phyloP scores from a whole-genome alignment of 2,329 filamentous ascomycete genomes.

The Metarhizium robertsii region DNA sequence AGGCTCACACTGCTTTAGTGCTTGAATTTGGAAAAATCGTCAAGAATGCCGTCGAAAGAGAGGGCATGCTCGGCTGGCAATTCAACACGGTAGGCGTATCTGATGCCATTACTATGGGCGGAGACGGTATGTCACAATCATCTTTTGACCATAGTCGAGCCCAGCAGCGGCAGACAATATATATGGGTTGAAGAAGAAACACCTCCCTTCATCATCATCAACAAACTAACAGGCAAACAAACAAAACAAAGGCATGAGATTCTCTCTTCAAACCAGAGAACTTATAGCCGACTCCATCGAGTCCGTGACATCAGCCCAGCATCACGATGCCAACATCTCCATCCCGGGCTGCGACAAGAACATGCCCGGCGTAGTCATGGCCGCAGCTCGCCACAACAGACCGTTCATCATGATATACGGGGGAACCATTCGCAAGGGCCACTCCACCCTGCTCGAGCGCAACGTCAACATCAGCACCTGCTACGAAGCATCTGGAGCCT shows the following conservation, averaged over 20 bases:
- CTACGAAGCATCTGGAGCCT: constrained; percentile 80
- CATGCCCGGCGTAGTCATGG: constrained; percentile 91
- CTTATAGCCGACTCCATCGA: constrained; percentile 93
- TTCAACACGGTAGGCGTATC: constrained; percentile 86
- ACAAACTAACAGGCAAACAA: background rate
- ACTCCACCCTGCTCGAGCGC: constrained; percentile 64
- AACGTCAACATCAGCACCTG: constrained; percentile 82
- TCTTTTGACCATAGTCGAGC: background rate
- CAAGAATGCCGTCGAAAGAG: constrained; percentile 69
- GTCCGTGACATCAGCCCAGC: constrained; percentile 83
- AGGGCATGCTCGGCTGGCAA: constrained; percentile 89
- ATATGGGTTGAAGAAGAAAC: no score
- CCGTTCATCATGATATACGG: constrained; percentile 95
- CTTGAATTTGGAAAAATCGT: constrained; percentile 81
- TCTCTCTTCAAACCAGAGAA: constrained; percentile 81
- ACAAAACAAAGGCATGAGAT: constrained; percentile 65
- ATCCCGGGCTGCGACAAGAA: constrained; percentile 97
- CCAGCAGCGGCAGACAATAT: no score
- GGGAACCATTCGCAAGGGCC: constrained; percentile 82
- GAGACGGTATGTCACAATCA: constrained; percentile 53
- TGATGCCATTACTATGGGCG: constrained; percentile 92
- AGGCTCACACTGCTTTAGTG: constrained; percentile 38
- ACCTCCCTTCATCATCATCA: background rate
- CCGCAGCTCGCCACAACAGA: constrained; percentile 80
- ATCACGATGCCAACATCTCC: constrained; percentile 86